phyloP scores from a whole-genome alignment of 2,329 filamentous ascomycete genomes.

The Trichoderma sp. region DNA sequence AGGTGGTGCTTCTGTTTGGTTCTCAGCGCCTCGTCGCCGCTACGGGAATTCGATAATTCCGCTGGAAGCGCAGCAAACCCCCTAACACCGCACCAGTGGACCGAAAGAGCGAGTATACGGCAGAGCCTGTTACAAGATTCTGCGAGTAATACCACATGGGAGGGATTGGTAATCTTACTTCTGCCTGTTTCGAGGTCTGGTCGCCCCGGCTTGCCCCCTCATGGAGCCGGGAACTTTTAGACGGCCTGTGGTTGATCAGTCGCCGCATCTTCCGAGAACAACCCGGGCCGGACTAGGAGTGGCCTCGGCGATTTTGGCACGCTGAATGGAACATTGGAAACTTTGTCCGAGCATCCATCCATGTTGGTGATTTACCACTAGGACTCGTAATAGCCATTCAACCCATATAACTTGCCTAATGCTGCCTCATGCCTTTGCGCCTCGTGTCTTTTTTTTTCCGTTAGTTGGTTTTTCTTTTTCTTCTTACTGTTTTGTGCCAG shows the following conservation, averaged over 20 bases:
- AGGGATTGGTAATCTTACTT: conserved; percentile 18
- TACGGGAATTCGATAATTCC: conserved; percentile 5
- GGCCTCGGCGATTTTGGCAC: neutral
- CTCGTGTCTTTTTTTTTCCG: neutral
- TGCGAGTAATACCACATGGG: conserved; percentile 7
- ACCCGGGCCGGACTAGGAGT: conserved; percentile 5
- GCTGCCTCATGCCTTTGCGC: neutral
- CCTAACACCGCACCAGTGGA: conserved; percentile 10
- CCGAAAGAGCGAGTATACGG: neutral
- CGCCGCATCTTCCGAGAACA: conserved; percentile 13
- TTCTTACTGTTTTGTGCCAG: neutral
- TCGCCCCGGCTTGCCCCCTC: conserved; percentile 12
- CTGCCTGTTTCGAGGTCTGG: conserved; percentile 1
- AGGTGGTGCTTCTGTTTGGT: neutral
- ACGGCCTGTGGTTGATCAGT: conserved; percentile 20
- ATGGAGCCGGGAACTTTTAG: conserved; percentile 15
- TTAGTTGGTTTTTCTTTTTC: neutral
- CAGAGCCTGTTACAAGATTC: neutral
- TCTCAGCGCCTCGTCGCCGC: neutral
- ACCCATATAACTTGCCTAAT: neutral
- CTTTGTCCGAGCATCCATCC: neutral
- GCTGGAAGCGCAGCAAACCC: conserved; percentile 4
- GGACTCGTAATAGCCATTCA: neutral
- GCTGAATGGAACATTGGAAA: neutral
- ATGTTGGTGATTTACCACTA: neutral